phyloP scores from a whole-genome alignment of 345 rosid genomes.

The Jatropha curcas region DNA sequence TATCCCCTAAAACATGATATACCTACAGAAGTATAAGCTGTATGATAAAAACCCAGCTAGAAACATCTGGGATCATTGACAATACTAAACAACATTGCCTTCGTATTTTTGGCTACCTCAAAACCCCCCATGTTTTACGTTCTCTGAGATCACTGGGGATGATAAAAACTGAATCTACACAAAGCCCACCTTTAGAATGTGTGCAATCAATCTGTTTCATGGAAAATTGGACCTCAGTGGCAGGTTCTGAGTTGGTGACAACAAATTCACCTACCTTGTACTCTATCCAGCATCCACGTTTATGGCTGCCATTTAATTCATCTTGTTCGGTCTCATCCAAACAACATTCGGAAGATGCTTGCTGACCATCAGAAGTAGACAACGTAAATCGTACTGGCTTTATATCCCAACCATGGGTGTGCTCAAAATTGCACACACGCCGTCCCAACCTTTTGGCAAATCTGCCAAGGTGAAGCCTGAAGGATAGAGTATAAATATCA shows the following conservation, averaged over 20 bases:
- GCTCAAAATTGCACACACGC: slow-evolving; percentile 31
- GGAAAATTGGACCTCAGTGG: slow-evolving; percentile 71
- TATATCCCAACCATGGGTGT: slow-evolving; percentile 72
- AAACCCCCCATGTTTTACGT: slow-evolving; percentile 43
- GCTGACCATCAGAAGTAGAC: slow-evolving; percentile 25
- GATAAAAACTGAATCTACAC: slow-evolving; percentile 87
- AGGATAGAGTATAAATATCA: slow-evolving; percentile 68
- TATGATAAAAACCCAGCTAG: slow-evolving; percentile 26
- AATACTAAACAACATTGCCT: slow-evolving; percentile 18
- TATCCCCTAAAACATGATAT: slow-evolving; percentile 35
- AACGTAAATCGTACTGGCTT: slow-evolving; percentile 48
- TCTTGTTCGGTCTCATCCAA: slow-evolving; percentile 38
- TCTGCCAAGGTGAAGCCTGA: slow-evolving; percentile 88
- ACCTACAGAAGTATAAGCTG: slow-evolving; percentile 42
- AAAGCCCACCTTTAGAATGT: slow-evolving; percentile 89
- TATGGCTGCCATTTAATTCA: slow-evolving; percentile 55
- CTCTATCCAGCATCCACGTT: slow-evolving; percentile 90
- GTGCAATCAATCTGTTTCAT: slow-evolving; percentile 98
- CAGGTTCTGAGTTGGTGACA: slow-evolving; percentile 57
- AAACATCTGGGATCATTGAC: slow-evolving; percentile 23
- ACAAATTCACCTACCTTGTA: slow-evolving; percentile 78
- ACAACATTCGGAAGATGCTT: slow-evolving; percentile 21
- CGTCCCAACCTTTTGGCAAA: slow-evolving; percentile 70
- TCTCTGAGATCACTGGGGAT: slow-evolving; percentile 68
- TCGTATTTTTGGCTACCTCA: slow-evolving; percentile 35